Conservation (phyloP, 768 basidiomycete genomes). For the Cubamyces sp. region DNA sequence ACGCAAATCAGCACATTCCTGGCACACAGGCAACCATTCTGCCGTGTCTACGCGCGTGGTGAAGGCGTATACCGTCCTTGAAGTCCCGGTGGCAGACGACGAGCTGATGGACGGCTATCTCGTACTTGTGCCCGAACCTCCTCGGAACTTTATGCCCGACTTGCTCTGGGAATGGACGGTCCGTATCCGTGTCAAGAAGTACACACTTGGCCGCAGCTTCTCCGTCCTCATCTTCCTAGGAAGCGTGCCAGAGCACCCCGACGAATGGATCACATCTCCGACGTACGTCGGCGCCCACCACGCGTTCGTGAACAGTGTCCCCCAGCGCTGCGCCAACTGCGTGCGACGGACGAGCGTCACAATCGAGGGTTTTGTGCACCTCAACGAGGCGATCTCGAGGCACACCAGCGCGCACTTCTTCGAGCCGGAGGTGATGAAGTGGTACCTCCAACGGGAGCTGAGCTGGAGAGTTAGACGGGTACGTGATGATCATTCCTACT, state of each 20-base stretch:
- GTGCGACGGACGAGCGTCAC: constrained; percentile 14
- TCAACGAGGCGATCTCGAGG: constrained; percentile 21
- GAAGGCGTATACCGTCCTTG: neutral
- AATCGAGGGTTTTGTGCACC: constrained; percentile 29
- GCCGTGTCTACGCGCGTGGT: no score
- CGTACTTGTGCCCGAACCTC: neutral
- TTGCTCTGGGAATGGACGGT: constrained; percentile 45
- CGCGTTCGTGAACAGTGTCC: constrained; percentile 44
- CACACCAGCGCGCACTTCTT: constrained; percentile 1
- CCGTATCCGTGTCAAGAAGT: constrained; percentile 46
- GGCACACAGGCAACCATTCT: no score
- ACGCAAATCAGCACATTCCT: no score
- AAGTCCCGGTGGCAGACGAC: neutral
- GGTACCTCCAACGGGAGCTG: constrained; percentile 13
- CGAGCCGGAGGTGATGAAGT: constrained; percentile 13
- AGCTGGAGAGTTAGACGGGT: constrained; percentile 19
- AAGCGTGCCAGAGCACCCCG: constrained; percentile 26
- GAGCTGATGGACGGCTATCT: neutral
- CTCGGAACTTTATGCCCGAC: neutral
- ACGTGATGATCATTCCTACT: neutral
- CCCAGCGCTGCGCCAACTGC: constrained; percentile 47
- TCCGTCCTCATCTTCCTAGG: constrained; percentile 54
- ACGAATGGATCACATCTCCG: constrained; percentile 39
- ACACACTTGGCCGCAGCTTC: constrained; percentile 47
- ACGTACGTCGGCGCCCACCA: constrained; percentile 47